phyloP scores from a whole-genome alignment of 345 rosid genomes.

The Cardamine occulta region DNA sequence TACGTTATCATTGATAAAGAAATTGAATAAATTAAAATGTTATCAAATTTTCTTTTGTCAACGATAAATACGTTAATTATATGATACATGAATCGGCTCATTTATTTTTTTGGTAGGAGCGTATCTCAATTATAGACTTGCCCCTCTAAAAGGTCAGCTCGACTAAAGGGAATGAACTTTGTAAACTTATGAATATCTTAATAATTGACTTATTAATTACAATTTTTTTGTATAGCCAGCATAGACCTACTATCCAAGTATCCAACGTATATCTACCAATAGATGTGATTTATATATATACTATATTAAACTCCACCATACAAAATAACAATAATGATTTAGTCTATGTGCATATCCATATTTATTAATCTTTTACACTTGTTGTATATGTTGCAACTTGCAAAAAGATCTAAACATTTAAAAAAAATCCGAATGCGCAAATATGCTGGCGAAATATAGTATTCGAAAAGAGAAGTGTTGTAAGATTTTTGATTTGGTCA shows the following conservation, averaged over 20 bases:
- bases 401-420: not conserved
- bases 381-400: not conserved
- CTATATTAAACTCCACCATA: conserved; percentile 9
- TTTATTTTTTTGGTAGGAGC: conserved; percentile 23
- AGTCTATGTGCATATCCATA: not conserved
- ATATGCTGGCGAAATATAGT: not conserved
- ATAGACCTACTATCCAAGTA: conserved; percentile 26
- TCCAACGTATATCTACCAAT: conserved; percentile 28
- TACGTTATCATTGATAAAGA: conserved; percentile 3
- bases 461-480: not conserved
- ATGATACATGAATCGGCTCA: conserved; percentile 32
- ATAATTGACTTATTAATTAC: conserved; percentile 27
- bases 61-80: conserved; percentile 11
- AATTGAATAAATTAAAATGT: not conserved
- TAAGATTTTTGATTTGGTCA: not conserved
- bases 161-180: conserved; percentile 41
- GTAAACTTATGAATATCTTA: conserved; percentile 20
- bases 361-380: not conserved
- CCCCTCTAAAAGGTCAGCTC: conserved; percentile 29
- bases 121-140: conserved; percentile 36
- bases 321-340: not conserved
- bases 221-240: conserved; percentile 6
- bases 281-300: conserved; percentile 3
- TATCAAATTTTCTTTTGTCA: conserved; percentile 4
- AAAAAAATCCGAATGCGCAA: not conserved